Base-by-base conservation (phyloP, 208 protist genomes). In the Herpetomonas muscarum region DNA sequence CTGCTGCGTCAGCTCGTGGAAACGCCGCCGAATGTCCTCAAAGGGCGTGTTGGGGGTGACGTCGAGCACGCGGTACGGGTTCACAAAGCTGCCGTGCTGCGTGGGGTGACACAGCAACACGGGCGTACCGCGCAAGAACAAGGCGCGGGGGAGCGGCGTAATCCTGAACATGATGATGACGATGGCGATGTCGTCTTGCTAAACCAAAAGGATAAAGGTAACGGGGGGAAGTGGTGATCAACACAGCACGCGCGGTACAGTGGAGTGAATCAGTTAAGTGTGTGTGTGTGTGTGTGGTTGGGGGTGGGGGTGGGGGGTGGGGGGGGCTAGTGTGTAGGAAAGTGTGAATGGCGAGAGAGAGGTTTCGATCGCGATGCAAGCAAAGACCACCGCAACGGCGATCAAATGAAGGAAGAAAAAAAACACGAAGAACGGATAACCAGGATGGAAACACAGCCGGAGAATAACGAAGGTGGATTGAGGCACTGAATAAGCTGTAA, bases 1-100 rank as follows among this genome's bases (percentile, higher is more conserved):
- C 19, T 51, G 45, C 17, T 68, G 81, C 1, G 84, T 79, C 30
- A 91, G 84, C 39, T 84, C 61, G 24, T 87, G 76, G 58, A 79
- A 91, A n/a, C 67, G 64, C 7, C 57, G 30, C 29, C 71, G 70
- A 22, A 91, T 56, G 21, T 91, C 70, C 42, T 73, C 68, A 42
- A 88, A 86, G 1, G 84, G 69, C 0, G 78, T 79, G 10, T 37
- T 63, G 2, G 52, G 61, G 0, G 45, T 21, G 13, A 91, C 67
- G n/a, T 79, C 84, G 1, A 91, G 68, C 7, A 86, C 74, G 12
- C 72, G 67, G 50, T 86, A 76, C 7, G 84, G 73, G 41, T 59
- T 74, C 13, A 72, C 41, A 12, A 63, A 67, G 12, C 60, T 29
- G 10, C 31, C 44, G 24, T 44, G 46, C 9, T 65, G 60, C 15